A percentile compares a stretch with the other conserved stretches of the same genome.
phyloP scores from a whole-genome alignment of 768 basidiomycete genomes.

The Lentinula guzmanii region DNA sequence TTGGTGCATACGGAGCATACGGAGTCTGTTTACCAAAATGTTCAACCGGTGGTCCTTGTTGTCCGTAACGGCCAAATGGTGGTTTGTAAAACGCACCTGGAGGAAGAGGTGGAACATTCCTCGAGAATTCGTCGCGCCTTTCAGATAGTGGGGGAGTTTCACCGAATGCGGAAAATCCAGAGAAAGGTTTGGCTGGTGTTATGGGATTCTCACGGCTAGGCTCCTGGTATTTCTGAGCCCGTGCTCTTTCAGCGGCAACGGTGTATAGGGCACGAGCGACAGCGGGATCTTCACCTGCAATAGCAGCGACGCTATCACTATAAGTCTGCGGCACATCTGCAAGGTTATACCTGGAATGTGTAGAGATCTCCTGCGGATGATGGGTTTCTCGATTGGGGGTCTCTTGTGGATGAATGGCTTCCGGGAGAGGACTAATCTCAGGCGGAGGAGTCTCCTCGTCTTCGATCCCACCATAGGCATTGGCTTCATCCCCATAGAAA shows the following conservation, averaged over 20 bases:
- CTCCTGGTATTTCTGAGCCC: neutral
- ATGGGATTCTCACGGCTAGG: neutral
- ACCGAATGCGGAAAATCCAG: neutral
- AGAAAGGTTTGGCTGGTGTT: neutral
- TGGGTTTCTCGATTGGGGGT: neutral
- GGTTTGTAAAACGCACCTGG: neutral
- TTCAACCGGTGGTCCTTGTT: neutral
- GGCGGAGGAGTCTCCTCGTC: neutral
- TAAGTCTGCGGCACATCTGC: neutral
- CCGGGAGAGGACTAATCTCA: neutral
- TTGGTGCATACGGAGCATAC: neutral
- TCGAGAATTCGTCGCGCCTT: neutral
- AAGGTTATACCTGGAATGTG: neutral
- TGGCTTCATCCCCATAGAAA: neutral
- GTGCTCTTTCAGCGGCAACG: neutral
- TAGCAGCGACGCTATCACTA: neutral
- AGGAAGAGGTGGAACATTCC: neutral
- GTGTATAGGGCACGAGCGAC: neutral
- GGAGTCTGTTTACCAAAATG: neutral
- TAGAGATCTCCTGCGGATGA: neutral
- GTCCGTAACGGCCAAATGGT: neutral
- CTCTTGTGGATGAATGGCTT: too few relatives aligned
- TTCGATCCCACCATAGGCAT: conserved; percentile 4
- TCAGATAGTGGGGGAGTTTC: neutral
- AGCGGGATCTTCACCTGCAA: neutral